A percentile compares a stretch with the other conserved stretches of the same genome.
These are phyloP conservation scores for Globisporangium parvum DNA, from an alignment of 352 stramenopile genomes.

Conservation along the genomic window DNA sequence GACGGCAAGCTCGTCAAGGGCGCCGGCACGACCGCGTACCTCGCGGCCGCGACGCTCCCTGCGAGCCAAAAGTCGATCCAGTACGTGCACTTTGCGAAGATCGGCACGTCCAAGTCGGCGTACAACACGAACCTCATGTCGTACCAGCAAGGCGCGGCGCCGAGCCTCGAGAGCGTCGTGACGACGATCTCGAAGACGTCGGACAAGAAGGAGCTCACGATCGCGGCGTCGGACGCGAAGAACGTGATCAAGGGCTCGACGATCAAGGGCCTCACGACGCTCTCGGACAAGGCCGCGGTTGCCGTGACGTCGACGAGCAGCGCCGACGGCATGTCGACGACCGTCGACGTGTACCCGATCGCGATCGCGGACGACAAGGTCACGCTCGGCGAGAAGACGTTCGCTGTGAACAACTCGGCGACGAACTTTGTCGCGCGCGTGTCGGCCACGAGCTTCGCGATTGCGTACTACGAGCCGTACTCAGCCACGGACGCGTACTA, in stretches of 20 bases:
- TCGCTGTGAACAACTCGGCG: constrained; percentile 48
- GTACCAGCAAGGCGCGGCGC: constrained; percentile 43
- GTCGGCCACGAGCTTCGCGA: constrained; percentile 54
- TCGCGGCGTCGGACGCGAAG: constrained; percentile 25
- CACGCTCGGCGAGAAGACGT: constrained; percentile 32
- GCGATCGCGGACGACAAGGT: constrained; percentile 40
- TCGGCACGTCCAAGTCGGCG: constrained; percentile 33
- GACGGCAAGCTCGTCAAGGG: constrained; percentile 46
- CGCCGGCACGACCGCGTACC: constrained; percentile 66
- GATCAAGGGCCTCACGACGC: constrained; percentile 57
- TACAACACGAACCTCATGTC: constrained; percentile 54
- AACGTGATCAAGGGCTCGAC: constrained; percentile 49
- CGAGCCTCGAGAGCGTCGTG: constrained; percentile 36
- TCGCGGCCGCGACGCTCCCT: constrained; percentile 41
- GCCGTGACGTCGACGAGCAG: constrained; percentile 43
- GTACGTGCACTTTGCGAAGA: constrained; percentile 54
- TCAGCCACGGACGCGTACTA: constrained; percentile 29
- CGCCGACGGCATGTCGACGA: constrained; percentile 31
- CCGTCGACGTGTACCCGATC: constrained; percentile 38
- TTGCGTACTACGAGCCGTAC: constrained; percentile 72
- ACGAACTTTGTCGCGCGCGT: constrained; percentile 67
- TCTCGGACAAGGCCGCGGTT: constrained; percentile 50
- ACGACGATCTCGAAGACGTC: constrained; percentile 42
- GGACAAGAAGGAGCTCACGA: constrained; percentile 38
- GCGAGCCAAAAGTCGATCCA: constrained; percentile 38